Percentiles rank a stretch among this genome's conserved stretches.
Conservation (phyloP, 495 filamentous ascomycete species). For the Xylaria intraflava region DNA sequence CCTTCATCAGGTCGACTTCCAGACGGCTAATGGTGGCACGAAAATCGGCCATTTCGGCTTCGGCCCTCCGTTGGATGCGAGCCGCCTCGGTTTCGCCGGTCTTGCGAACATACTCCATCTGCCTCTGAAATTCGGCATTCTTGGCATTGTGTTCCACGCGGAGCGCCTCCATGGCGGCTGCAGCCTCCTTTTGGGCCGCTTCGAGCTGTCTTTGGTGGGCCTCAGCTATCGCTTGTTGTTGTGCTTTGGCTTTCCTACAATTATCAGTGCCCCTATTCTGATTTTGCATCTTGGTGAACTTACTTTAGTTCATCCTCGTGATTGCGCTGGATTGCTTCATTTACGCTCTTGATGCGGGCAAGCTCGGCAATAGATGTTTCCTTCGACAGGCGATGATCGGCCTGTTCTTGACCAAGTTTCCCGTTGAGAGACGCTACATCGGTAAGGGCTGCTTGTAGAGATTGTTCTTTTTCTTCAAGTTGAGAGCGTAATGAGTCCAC, state of each 20-base stretch:
- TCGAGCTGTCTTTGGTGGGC: constrained; percentile 18
- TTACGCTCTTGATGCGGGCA: constrained; percentile 55
- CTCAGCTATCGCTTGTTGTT: constrained; percentile 19
- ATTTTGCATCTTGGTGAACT: background rate
- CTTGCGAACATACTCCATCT: constrained; percentile 34
- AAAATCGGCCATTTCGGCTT: constrained; percentile 58
- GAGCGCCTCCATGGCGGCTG: constrained; percentile 14
- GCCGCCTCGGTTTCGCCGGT: constrained; percentile 35
- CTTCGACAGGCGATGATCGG: constrained; percentile 65
- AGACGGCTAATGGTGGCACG: constrained; percentile 52
- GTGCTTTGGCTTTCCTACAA: constrained; percentile 21
- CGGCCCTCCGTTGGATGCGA: constrained; percentile 32
- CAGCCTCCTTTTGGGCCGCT: constrained; percentile 17
- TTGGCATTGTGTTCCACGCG: constrained; percentile 36
- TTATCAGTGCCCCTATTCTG: constrained; percentile 8
- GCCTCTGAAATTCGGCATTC: constrained; percentile 45
- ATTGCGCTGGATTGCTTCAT: constrained; percentile 62
- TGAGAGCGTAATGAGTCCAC: constrained; percentile 77
- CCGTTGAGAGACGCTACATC: constrained; percentile 60
- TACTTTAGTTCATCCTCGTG: constrained; percentile 50
- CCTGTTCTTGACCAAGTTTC: constrained; percentile 69
- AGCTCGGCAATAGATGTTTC: constrained; percentile 61
- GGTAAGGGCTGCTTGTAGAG: constrained; percentile 60
- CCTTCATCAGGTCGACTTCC: constrained; percentile 55
- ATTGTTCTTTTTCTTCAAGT: constrained; percentile 63